Evolutionary conservation across 1,284 basidiomycete genomes (phyloP).

Genomic region (Fomitopsis betulina): DNA sequence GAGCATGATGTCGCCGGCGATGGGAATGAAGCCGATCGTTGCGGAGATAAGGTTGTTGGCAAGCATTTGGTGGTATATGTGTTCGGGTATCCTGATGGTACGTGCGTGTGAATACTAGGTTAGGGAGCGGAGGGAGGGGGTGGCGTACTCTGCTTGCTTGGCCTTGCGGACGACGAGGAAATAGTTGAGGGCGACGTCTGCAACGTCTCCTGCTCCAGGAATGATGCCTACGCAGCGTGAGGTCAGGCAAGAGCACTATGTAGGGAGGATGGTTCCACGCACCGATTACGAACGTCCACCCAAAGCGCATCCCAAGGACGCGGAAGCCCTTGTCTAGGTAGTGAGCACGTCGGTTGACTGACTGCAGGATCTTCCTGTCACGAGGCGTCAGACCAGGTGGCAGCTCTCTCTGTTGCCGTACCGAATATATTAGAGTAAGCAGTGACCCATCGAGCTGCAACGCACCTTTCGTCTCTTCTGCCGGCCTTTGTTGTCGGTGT

Average conservation of each 20-base stretch:
- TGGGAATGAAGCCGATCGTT: conserved; percentile 71
- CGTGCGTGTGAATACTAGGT: not conserved
- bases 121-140: not conserved
- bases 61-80: conserved; percentile 73
- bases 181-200: conserved; percentile 70
- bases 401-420: conserved; percentile 49
- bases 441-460: conserved; percentile 2
- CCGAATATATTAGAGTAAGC: not conserved
- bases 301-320: conserved; percentile 82
- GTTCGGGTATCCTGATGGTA: conserved; percentile 50
- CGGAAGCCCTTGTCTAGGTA: conserved; percentile 89
- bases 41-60: conserved; percentile 77
- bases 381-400: conserved; percentile 77
- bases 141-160: conserved; percentile 54
- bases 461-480: conserved; percentile 66
- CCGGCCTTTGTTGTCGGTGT: conserved; percentile 62
- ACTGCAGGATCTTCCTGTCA: conserved; percentile 74
- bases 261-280: conserved; percentile 9
- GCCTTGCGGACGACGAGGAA: conserved; percentile 76
- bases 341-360: conserved; percentile 79
- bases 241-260: not conserved
- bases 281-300: conserved; percentile 81
- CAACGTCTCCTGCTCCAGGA: conserved; percentile 67
- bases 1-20: conserved; percentile 76
- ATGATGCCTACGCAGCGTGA: conserved; percentile 48